Percentiles rank a stretch among this genome's conserved stretches.
phyloP scores from a whole-genome alignment of 768 basidiomycete species.

The Mycena epipterygia region DNA sequence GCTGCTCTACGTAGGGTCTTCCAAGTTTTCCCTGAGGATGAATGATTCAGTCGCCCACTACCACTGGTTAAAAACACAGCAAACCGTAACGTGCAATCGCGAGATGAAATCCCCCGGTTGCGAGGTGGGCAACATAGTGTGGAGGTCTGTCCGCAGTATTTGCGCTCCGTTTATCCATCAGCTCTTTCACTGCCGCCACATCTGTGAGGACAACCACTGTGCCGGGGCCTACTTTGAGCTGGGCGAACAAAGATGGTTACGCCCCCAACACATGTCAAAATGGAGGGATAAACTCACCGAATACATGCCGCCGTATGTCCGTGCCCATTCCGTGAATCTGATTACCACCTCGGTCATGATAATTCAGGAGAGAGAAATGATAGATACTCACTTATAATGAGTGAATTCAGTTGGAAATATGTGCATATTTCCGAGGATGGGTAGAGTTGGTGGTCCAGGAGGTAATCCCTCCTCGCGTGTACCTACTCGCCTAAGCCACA shows the following conservation, averaged over 20 bases:
- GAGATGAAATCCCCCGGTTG: constrained; percentile 38
- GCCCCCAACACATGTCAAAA: neutral
- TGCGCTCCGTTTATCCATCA: constrained; percentile 44
- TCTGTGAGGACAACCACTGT: constrained; percentile 43
- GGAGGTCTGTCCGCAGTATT: constrained; percentile 43
- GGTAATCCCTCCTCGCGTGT: constrained; percentile 21
- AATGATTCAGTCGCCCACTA: neutral
- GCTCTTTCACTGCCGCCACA: constrained; percentile 38
- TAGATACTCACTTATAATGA: constrained; percentile 22
- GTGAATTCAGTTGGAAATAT: constrained; percentile 27
- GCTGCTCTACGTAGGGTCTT: constrained; percentile 29
- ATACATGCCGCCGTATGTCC: constrained; percentile 44
- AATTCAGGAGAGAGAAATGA: neutral
- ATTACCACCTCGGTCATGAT: neutral
- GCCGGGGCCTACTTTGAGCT: constrained; percentile 38
- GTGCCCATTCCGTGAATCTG: constrained; percentile 48
- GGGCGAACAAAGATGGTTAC: neutral
- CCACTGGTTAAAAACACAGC: neutral
- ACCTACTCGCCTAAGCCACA: constrained; percentile 14
- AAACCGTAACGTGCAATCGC: constrained; percentile 29
- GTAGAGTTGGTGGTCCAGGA: constrained; percentile 33
- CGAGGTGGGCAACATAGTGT: constrained; percentile 34
- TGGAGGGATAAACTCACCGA: constrained; percentile 27
- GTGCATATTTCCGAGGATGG: constrained; percentile 31
- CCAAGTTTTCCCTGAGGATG: constrained; percentile 26